Conservation (phyloP, 2,329 filamentous ascomycete genomes). For the Phialemonium atrogriseum region DNA sequence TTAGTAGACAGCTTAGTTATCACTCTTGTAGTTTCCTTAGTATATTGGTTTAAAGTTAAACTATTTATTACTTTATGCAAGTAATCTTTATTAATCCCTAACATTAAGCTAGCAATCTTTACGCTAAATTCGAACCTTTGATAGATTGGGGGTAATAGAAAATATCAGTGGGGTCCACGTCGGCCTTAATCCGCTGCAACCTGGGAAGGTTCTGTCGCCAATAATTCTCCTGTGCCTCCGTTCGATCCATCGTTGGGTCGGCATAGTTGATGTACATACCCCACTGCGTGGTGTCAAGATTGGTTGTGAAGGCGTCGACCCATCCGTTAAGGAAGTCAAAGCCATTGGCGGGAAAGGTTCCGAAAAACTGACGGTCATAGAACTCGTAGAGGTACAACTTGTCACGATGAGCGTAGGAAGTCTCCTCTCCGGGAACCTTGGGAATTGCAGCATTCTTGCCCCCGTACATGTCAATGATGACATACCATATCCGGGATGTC, state of each 20-base stretch:
- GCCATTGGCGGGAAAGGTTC: slow-evolving; percentile 25
- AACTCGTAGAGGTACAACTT: slow-evolving; percentile 44
- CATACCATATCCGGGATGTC: slow-evolving; percentile 19
- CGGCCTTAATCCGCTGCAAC: slow-evolving; percentile 28
- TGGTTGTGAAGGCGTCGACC: slow-evolving; percentile 23
- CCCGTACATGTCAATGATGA: slow-evolving; percentile 25
- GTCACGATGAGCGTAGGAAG: slow-evolving; percentile 31
- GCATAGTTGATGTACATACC: slow-evolving; percentile 47
- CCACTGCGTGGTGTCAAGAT: slow-evolving; percentile 25
- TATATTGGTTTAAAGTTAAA: no score
- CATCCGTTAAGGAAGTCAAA: slow-evolving; percentile 31
- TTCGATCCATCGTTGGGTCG: slow-evolving; percentile 36
- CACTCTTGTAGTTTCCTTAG: no score
- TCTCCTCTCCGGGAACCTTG: slow-evolving; percentile 14
- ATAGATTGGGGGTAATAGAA: slow-evolving; percentile 31
- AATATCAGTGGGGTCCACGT: slow-evolving; percentile 29
- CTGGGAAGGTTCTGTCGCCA: slow-evolving; percentile 30
- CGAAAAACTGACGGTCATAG: slow-evolving; percentile 26
- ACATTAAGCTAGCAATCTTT: not conserved
- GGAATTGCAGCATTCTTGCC: slow-evolving; percentile 28
- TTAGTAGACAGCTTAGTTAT: no score
- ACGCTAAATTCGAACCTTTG: slow-evolving; percentile 4
- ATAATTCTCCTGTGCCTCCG: slow-evolving; percentile 39
- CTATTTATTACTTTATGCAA: not conserved
- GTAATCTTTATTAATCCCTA: not conserved